These are phyloP conservation scores for Fraxinus sp. DNA, from an alignment of 305 asterid genomes.

Conservation along the genomic window DNA sequence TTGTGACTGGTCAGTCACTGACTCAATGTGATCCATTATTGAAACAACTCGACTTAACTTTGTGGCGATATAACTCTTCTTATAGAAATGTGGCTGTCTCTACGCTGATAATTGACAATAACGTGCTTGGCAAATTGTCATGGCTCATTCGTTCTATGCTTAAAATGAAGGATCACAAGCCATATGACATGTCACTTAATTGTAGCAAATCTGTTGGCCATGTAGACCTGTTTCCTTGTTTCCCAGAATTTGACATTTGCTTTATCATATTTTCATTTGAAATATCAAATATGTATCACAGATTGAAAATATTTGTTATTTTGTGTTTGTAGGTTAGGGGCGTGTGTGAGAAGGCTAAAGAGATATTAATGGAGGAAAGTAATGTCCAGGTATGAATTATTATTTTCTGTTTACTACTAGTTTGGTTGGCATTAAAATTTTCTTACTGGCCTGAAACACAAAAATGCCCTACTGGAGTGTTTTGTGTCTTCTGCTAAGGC, in stretches of 20 bases:
- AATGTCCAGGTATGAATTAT: slow-evolving; percentile 74
- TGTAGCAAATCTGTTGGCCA: slow-evolving; percentile 16
- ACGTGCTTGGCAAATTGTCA: background rate
- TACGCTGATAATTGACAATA: background rate
- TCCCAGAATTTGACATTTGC: background rate
- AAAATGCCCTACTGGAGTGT: background rate
- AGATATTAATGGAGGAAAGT: slow-evolving; percentile 85
- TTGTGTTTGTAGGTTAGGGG: slow-evolving; percentile 60
- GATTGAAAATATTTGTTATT: slow-evolving; percentile 22
- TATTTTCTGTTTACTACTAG: slow-evolving; percentile 1
- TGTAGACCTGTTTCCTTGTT: background rate
- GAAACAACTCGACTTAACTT: background rate
- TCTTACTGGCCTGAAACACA: background rate
- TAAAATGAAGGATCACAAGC: background rate
- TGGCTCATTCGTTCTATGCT: background rate
- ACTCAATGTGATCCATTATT: background rate
- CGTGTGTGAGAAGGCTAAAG: slow-evolving; percentile 95
- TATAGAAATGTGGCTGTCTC: background rate
- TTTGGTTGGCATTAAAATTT: background rate
- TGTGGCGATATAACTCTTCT: background rate
- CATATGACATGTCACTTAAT: background rate
- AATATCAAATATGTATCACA: background rate
- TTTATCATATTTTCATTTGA: background rate
- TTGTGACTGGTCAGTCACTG: background rate
- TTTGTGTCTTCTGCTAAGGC: background rate